Conservation (phyloP, 208 protist species). For the Angomonas desouzai region DNA sequence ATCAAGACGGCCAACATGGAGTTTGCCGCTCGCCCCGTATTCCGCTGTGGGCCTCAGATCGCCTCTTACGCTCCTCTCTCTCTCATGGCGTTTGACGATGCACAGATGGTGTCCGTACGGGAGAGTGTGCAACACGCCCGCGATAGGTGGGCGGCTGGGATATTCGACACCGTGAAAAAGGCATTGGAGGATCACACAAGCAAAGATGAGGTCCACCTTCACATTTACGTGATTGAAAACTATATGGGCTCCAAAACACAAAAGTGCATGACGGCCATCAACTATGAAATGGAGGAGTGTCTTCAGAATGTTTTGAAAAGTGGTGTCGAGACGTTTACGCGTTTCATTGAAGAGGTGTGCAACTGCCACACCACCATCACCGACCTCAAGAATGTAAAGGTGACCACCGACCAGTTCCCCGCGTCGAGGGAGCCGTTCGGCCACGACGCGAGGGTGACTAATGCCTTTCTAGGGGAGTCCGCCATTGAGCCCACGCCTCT, state of each 20-base stretch:
- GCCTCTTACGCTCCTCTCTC: constrained; percentile 53
- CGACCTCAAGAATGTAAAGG: constrained; percentile 50
- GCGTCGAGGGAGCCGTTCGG: constrained; percentile 41
- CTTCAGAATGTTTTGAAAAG: constrained; percentile 67
- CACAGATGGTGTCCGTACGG: constrained; percentile 63
- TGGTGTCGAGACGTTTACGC: constrained; percentile 69
- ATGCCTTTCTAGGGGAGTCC: constrained; percentile 26
- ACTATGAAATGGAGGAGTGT: constrained; percentile 93
- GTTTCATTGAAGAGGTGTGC: constrained; percentile 74
- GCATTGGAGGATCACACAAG: constrained; percentile 19
- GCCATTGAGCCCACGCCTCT: constrained; percentile 46
- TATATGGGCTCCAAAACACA: constrained; percentile 94
- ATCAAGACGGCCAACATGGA: constrained; percentile 70
- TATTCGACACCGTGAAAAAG: constrained; percentile 48
- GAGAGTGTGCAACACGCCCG: constrained; percentile 69
- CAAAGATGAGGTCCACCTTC: constrained; percentile 64
- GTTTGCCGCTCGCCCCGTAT: constrained; percentile 66
- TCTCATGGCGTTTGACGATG: constrained; percentile 87
- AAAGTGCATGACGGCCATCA: constrained; percentile 86
- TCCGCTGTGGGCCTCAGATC: constrained; percentile 48
- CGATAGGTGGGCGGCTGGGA: constrained; percentile 70
- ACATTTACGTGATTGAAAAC: constrained; percentile 76
- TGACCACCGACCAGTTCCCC: constrained; percentile 28
- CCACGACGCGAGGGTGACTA: constrained; percentile 30
- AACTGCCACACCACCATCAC: constrained; percentile 51